phyloP scores from a whole-genome alignment of 2,329 filamentous ascomycete genomes.

The Pyricularia pennisetigena region DNA sequence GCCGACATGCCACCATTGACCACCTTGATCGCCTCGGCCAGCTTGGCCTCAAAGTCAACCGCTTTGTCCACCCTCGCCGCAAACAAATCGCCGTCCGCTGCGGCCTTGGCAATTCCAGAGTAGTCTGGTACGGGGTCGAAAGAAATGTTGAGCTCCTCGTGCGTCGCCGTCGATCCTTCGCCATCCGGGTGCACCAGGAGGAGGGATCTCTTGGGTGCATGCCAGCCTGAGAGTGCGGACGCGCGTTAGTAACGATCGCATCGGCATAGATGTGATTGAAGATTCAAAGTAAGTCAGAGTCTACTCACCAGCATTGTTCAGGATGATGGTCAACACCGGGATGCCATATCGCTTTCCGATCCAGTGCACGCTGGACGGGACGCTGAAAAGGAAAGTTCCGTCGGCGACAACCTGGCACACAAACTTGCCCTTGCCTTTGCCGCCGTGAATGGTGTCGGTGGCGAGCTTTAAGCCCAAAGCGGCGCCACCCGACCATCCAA shows the following conservation, averaged over 20 bases:
- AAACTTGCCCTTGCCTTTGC: conserved; percentile 34
- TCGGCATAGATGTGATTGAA: neutral
- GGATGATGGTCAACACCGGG: conserved; percentile 35
- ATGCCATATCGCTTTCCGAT: conserved; percentile 35
- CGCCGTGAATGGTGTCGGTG: conserved; percentile 27
- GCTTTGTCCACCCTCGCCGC: conserved; percentile 36
- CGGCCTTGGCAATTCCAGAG: conserved; percentile 49
- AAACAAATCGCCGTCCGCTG: conserved; percentile 42
- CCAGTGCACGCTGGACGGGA: conserved; percentile 39
- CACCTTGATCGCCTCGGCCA: conserved; percentile 38
- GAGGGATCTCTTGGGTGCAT: conserved; percentile 46
- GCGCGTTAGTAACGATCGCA: neutral
- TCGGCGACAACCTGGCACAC: conserved; percentile 41
- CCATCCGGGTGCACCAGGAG: conserved; percentile 50
- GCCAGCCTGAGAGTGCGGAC: conserved; percentile 34
- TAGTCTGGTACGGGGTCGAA: conserved; percentile 50
- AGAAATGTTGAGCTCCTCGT: conserved; percentile 53
- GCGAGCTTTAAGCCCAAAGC: conserved; percentile 39
- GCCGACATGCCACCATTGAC: conserved; percentile 41
- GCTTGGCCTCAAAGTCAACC: conserved; percentile 32
- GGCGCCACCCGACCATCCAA: conserved; percentile 43
- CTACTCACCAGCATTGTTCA: conserved; percentile 39
- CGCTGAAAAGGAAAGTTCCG: conserved; percentile 37
- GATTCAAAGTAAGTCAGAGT: neutral
- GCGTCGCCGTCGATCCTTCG: conserved; percentile 41